phyloP scores from a whole-genome alignment of 2,329 filamentous ascomycete species.

The Colletotrichum orchidophilum region DNA sequence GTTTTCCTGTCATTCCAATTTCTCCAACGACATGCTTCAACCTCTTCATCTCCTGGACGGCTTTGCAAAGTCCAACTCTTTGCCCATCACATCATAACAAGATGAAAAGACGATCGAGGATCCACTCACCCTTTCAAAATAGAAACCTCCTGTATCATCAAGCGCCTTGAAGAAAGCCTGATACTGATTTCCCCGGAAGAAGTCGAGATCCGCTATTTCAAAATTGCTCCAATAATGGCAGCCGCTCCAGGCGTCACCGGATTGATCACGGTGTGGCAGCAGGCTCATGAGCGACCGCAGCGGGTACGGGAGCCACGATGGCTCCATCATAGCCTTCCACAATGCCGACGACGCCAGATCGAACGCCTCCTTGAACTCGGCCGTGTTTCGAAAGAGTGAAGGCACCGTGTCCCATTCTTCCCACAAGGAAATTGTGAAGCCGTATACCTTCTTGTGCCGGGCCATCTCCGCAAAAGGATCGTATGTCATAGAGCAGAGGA shows the following conservation, averaged over 20 bases:
- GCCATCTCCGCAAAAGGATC: conserved; percentile 58
- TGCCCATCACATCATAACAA: background rate
- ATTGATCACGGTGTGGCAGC: conserved; percentile 48
- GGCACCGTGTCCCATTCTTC: conserved; percentile 54
- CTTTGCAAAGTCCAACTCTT: background rate
- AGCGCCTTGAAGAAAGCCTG: conserved; percentile 52
- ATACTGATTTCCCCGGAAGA: conserved; percentile 51
- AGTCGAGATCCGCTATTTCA: conserved; percentile 56
- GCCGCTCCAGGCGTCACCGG: conserved; percentile 53
- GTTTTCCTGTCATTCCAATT: background rate
- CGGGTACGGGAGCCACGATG: conserved; percentile 53
- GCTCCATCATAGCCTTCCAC: conserved; percentile 52
- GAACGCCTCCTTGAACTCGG: conserved; percentile 51
- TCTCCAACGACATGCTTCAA: background rate
- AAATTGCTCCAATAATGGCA: conserved; percentile 61
- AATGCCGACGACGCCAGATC: conserved; percentile 46
- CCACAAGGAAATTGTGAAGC: conserved; percentile 54
- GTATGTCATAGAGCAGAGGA: conserved; percentile 56
- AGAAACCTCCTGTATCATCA: conserved; percentile 37
- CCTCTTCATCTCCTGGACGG: background rate
- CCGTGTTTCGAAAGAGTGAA: conserved; percentile 50
- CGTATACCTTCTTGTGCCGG: conserved; percentile 53
- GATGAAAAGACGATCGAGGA: background rate
- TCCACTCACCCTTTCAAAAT: background rate
- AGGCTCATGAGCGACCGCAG: conserved; percentile 48